phyloP scores from a whole-genome alignment of 2,329 filamentous ascomycete species.

The Gliomastix tumulicola region DNA sequence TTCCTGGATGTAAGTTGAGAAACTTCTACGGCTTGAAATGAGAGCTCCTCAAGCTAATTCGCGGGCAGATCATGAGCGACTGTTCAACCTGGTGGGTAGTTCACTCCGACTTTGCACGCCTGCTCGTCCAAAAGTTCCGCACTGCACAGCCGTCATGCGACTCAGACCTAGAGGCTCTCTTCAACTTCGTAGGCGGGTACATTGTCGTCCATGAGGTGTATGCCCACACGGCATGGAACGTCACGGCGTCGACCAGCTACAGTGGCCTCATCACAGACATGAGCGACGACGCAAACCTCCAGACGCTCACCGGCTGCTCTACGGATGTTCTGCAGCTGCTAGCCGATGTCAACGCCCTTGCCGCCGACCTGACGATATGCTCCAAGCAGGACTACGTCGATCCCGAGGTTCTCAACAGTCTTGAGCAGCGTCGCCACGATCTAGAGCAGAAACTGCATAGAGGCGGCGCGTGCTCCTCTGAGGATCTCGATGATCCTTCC shows the following conservation, averaged over 20 bases:
- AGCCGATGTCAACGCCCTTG: slow-evolving; percentile 7
- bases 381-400: not conserved
- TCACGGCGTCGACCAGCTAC: not conserved
- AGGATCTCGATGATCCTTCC: not conserved
- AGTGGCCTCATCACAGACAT: slow-evolving; percentile 1
- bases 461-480: too few relatives aligned
- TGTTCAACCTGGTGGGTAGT: slow-evolving; percentile 17
- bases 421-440: not conserved
- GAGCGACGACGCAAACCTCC: slow-evolving; percentile 7
- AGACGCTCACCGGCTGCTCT: slow-evolving; percentile 10
- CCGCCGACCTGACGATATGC: not conserved
- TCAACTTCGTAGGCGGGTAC: slow-evolving; percentile 15
- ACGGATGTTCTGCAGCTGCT: slow-evolving; percentile 8
- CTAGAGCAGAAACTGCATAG: not conserved
- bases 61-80: slow-evolving; percentile 14
- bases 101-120: slow-evolving; percentile 14
- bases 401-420: not conserved
- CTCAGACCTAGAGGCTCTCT: slow-evolving; percentile 9
- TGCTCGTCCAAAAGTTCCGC: slow-evolving; percentile 8
- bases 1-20: slow-evolving; percentile 14
- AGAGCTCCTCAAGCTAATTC: too few relatives aligned
- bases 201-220: slow-evolving; percentile 10
- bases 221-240: slow-evolving; percentile 8
- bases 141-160: slow-evolving; percentile 3
- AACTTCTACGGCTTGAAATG: not conserved